A percentile compares a stretch with the other conserved stretches of the same genome.
Evolutionary conservation across 1,284 basidiomycete species (phyloP).

Genomic region (Rhodotorula mucilaginosa): DNA sequence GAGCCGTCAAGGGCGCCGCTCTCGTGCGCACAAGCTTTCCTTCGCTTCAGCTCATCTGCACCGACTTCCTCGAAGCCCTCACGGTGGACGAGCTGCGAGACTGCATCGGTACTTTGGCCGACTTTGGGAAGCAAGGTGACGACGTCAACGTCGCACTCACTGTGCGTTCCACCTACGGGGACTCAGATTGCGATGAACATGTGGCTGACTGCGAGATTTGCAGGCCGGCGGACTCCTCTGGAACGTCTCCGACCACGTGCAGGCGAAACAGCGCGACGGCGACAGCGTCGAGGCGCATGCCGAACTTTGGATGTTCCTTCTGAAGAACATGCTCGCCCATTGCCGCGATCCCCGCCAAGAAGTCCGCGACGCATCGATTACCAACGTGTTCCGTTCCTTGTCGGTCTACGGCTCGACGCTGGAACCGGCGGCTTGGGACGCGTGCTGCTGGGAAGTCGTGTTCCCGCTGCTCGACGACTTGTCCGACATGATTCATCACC

Average conservation of each 20-base stretch:
- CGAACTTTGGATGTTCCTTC: conserved; percentile 84
- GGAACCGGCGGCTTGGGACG: conserved; percentile 75
- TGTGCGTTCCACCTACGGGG: conserved; percentile 45
- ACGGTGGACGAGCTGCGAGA: conserved; percentile 74
- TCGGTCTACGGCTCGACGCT: conserved; percentile 86
- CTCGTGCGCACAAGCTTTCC: conserved; percentile 89
- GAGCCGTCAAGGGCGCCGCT: conserved; percentile 34
- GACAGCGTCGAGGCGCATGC: conserved; percentile 55
- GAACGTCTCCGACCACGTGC: conserved; percentile 83
- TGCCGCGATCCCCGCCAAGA: conserved; percentile 79
- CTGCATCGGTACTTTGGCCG: conserved; percentile 84
- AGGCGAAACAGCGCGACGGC: conserved; percentile 64
- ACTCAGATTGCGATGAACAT: not conserved
- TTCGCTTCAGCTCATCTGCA: conserved; percentile 85
- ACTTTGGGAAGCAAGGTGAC: conserved; percentile 78
- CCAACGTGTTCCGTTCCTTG: conserved; percentile 89
- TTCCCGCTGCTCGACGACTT: conserved; percentile 84
- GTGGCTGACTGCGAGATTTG: not conserved
- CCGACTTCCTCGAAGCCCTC: conserved; percentile 78
- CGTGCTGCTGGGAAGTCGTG: conserved; percentile 81
- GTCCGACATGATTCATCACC: conserved; percentile 18
- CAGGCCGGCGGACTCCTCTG: conserved; percentile 71
- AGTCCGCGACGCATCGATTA: conserved; percentile 87
- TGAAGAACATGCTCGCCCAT: conserved; percentile 76
- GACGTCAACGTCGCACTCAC: conserved; percentile 96